Base-by-base conservation (phyloP, 345 rosid genomes). In the Gossypium anomalum region DNA sequence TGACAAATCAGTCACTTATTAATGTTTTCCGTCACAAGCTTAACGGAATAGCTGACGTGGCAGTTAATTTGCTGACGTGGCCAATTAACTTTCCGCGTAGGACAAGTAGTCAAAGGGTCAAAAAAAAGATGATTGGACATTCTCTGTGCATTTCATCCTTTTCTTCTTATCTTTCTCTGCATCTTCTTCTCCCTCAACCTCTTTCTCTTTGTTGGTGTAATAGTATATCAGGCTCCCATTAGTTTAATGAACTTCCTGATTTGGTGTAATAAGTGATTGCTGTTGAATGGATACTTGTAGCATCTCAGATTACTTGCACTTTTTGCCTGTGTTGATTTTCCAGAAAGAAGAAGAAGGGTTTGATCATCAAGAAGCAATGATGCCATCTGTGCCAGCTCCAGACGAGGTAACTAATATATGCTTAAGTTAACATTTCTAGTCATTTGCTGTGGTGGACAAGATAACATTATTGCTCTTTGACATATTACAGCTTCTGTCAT, bases 301-400 rank as follows among this genome's bases (percentile, higher is more conserved):
- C 57, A 55, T 65, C 72, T 67, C 15, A 43, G 59, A 38, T 58
- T 80, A 64, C 52, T 57, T 75, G 15, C 58, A 57, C 62, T n/a
- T 44, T 34, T 67, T 78, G 64, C 19, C 49, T 61, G 41, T 10
- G 38, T 73, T 71, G 65, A 58, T 79, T 81, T 71, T 75, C 9
- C 78, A 93, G 99, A 87, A 90, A 83, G 91, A 81, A 83, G 88
- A 85, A 78, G 75, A 70, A 65, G 94, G 97, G 59, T 93, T 86
- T 85, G 89, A 88, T 11, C 99, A 93, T 82, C 97, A 93, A 77
- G 87, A 76, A 71, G 80, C 82, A 62, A 82, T 53, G 51, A 95
- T 90, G 85, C 97, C 97, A 61, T 74, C 80, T 51, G 97, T 86
- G 58, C 93, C 91, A 7, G 87, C 83, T 79, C 98, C 98, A 77